Conservation (phyloP, 306 rosid species). For the Elaeagnus macrophylla region DNA sequence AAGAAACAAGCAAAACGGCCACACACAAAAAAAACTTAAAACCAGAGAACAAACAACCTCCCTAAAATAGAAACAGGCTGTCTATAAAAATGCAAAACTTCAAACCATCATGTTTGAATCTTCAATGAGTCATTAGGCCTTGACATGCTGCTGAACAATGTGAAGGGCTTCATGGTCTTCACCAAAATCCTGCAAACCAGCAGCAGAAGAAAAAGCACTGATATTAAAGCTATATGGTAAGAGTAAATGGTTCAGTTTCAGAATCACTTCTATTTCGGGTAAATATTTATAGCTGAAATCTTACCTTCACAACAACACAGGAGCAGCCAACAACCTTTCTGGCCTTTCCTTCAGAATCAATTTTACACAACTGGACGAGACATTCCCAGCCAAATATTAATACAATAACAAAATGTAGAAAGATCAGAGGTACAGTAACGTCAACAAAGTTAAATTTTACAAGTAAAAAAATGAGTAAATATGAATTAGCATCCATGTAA, state of each 20-base stretch:
- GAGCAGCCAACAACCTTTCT: slow-evolving; percentile 54
- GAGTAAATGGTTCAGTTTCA: background rate
- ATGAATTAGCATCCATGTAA: too few relatives aligned
- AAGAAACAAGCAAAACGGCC: too few relatives aligned
- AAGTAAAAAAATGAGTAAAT: too few relatives aligned
- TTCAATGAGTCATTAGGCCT: slow-evolving; percentile 19
- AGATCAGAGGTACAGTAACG: background rate
- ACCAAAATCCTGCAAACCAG: slow-evolving; percentile 30
- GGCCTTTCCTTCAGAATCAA: slow-evolving; percentile 82
- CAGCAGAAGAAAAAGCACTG: background rate
- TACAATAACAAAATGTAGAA: background rate
- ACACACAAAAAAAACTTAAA: too few relatives aligned
- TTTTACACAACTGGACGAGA: slow-evolving; percentile 56
- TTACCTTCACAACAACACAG: slow-evolving; percentile 84
- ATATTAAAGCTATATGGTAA: background rate
- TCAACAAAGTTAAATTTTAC: too few relatives aligned
- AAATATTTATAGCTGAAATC: background rate
- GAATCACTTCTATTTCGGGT: too few relatives aligned
- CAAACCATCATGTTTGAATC: background rate
- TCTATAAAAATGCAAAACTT: too few relatives aligned
- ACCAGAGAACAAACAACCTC: too few relatives aligned
- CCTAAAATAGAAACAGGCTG: too few relatives aligned
- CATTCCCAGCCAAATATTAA: background rate
- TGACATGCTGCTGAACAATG: slow-evolving; percentile 44
- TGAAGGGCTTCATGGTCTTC: slow-evolving; percentile 41